These are phyloP conservation scores for Nadsonia commutata DNA, from an alignment of 1,139 yeast species.

Conservation along the genomic window DNA sequence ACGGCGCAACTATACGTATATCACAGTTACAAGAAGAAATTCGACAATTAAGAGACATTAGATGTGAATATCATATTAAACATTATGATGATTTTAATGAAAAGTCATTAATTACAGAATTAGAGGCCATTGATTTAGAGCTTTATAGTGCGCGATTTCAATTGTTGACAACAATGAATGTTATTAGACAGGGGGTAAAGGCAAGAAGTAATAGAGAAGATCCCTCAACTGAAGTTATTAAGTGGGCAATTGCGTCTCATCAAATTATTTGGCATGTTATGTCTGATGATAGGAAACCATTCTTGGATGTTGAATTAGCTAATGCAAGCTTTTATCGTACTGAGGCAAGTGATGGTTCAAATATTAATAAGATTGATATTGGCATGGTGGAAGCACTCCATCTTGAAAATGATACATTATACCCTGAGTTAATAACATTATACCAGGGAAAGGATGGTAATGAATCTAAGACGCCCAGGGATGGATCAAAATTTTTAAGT, in stretches of 20 bases:
- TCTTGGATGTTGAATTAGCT: conserved; percentile 59
- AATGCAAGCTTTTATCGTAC: conserved; percentile 47
- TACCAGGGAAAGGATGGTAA: conserved; percentile 15
- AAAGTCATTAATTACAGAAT: conserved; percentile 11
- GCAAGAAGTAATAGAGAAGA: conserved; percentile 28
- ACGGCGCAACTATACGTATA: conserved; percentile 39
- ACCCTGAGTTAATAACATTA: conserved; percentile 63
- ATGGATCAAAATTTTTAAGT: conserved; percentile 28
- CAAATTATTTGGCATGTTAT: conserved; percentile 62
- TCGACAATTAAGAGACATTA: conserved; percentile 29
- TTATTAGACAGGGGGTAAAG: conserved; percentile 24
- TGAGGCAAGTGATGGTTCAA: conserved; percentile 48
- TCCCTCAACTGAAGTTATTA: conserved; percentile 25
- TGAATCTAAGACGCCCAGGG: conserved; percentile 18
- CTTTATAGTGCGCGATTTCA: conserved; percentile 42
- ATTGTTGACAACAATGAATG: conserved; percentile 50
- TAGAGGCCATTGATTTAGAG: conserved; percentile 37
- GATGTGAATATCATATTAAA: conserved; percentile 29
- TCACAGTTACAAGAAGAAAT: conserved; percentile 42
- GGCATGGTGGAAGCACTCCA: conserved; percentile 60
- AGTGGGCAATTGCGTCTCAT: conserved; percentile 58
- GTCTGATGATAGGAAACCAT: conserved; percentile 44
- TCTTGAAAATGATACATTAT: conserved; percentile 41
- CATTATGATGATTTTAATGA: conserved; percentile 21
- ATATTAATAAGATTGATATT: conserved; percentile 44